phyloP scores from a whole-genome alignment of 371 early-diverging fungal genomes.

The Mortierella sp. region DNA sequence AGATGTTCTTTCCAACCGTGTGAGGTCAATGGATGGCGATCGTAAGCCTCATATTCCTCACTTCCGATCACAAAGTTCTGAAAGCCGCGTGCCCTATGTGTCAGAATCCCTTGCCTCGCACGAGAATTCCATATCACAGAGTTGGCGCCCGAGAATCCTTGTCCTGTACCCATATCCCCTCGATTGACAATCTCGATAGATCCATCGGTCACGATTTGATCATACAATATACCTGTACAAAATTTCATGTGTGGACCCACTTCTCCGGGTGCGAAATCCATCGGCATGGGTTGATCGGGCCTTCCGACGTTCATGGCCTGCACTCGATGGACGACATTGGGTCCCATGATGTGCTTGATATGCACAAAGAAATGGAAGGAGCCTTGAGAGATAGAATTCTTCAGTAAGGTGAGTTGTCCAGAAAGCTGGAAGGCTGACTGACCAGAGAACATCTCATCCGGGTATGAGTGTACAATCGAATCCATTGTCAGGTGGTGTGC shows the following conservation, averaged over 20 bases:
- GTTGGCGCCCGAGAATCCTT: slow-evolving; percentile 63
- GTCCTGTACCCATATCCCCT: slow-evolving; percentile 55
- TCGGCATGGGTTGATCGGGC: slow-evolving; percentile 24
- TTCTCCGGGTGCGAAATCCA: slow-evolving; percentile 54
- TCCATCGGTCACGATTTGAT: slow-evolving; percentile 47
- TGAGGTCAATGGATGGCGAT: slow-evolving; percentile 47
- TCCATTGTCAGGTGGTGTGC: slow-evolving; percentile 58
- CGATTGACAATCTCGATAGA: slow-evolving; percentile 43
- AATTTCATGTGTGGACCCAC: slow-evolving; percentile 65
- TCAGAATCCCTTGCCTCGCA: slow-evolving; percentile 59
- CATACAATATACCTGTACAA: slow-evolving; percentile 55
- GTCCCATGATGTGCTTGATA: slow-evolving; percentile 59
- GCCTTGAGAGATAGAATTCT: slow-evolving; percentile 57
- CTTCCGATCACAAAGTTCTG: slow-evolving; percentile 62
- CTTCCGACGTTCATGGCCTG: slow-evolving; percentile 32
- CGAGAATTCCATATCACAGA: slow-evolving; percentile 64
- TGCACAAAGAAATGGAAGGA: slow-evolving; percentile 62
- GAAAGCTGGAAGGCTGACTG: slow-evolving; percentile 65
- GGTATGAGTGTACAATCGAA: slow-evolving; percentile 51
- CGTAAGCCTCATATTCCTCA: slow-evolving; percentile 46
- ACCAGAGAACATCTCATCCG: slow-evolving; percentile 56
- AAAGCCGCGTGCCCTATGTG: slow-evolving; percentile 56
- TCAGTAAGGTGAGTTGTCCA: slow-evolving; percentile 58
- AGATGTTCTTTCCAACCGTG: slow-evolving; percentile 61
- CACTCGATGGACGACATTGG: slow-evolving; percentile 59